phyloP scores from a whole-genome alignment of 1,139 yeast genomes.

The Trichomonascaceae sp. region DNA sequence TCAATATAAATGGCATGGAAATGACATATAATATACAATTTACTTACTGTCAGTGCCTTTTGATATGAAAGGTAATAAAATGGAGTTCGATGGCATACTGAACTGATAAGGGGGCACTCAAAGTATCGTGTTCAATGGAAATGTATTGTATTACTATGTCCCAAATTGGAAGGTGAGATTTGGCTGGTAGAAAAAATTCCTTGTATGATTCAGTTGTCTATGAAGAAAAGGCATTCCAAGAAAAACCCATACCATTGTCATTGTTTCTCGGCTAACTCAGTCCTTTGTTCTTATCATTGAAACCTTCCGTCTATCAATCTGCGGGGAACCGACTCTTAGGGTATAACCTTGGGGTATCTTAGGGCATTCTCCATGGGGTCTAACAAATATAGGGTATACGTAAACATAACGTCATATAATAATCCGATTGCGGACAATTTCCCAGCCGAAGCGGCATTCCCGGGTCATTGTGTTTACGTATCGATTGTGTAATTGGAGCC shows the following conservation, averaged over 20 bases:
- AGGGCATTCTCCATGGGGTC: too few relatives aligned
- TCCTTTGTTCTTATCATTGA: too few relatives aligned
- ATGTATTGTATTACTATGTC: not conserved
- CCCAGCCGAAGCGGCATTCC: not conserved
- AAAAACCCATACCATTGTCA: too few relatives aligned
- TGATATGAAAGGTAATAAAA: slow-evolving; percentile 2
- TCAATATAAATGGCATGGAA: not conserved
- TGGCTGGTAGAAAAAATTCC: too few relatives aligned
- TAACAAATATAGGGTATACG: not conserved
- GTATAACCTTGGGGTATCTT: not conserved
- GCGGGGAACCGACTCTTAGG: not conserved
- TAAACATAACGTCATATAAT: not conserved
- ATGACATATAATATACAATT: not conserved
- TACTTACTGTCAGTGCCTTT: slow-evolving; percentile 13
- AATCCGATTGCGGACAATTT: not conserved
- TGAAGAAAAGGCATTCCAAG: too few relatives aligned
- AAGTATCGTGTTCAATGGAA: not conserved
- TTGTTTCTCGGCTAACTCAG: too few relatives aligned
- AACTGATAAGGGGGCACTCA: not conserved
- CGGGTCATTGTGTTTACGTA: not conserved
- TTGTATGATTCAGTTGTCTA: too few relatives aligned
- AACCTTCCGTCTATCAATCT: too few relatives aligned
- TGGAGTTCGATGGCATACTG: slow-evolving; percentile 5
- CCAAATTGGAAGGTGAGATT: not conserved
- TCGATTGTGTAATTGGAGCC: not conserved